Base-by-base conservation (phyloP, 2,329 filamentous ascomycete genomes). In the Alternaria viburni region DNA sequence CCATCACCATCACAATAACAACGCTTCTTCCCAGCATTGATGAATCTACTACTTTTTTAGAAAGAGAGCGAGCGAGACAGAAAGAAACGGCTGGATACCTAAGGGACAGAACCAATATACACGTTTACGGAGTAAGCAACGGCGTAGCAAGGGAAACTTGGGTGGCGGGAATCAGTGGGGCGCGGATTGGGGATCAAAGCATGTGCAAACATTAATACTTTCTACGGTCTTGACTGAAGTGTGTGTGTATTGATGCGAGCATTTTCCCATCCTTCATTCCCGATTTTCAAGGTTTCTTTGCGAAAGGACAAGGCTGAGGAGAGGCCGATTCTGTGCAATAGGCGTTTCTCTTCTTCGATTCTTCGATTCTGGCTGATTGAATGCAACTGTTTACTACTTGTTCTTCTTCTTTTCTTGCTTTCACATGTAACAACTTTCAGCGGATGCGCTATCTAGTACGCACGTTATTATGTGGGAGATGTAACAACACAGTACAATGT, bases 31-130 rank as follows among this genome's bases (percentile, higher is more conserved):
- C 52, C 61, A 41, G 4, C 36, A 54, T 65, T 65, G 57, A 66
- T 62, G 52, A 41, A 69, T 69, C 68, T 66, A 68, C 59, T 41
- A 41, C 36, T 41, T 41, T 64, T 66, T 64, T 66, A 64, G 66
- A 59, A 67, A 41, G 36, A 41, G 36, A 41, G 36, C 36, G 36
- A 41, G 36, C 36, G 36, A 41, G 32, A 41, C 8, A 41, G 36
- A 41, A 41, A 59, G 65, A 60, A 68, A 68, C 69, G 70, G 73
- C 74, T 76, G 72, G 71, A 77, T 72, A 75, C 69, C 54, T 65
- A 45, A 32, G 30, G 43, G 43, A 66, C 66, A 70, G 56, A 64
- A 59, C 51, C 64, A 64, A 63, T 61, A 63, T 25, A 60, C 54
- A 64, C 52, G 59, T 58, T 59, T 32, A 52, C 43, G 64, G 69